Percentiles rank a stretch among this genome's conserved stretches.
phyloP scores from a whole-genome alignment of 768 basidiomycete species.

The Aureoboletus auriporus region DNA sequence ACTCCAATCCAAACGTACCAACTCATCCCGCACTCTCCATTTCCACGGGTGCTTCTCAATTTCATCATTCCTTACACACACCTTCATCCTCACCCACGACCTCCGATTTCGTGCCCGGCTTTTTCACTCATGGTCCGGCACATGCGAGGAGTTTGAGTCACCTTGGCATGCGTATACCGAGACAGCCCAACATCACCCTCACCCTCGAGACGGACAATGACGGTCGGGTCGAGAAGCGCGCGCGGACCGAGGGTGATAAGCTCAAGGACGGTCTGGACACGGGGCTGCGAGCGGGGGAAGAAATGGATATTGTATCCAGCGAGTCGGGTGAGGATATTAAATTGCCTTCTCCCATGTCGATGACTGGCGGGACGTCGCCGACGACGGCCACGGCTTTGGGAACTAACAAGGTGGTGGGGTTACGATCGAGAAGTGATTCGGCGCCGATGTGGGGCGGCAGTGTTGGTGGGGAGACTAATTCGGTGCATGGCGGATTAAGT shows the following conservation, averaged over 20 bases:
- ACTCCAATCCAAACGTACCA: conserved; percentile 2
- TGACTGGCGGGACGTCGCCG: conserved; percentile 10
- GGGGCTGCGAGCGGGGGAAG: conserved; percentile 11
- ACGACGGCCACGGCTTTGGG: conserved; percentile 14
- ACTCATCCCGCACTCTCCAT: conserved; percentile 10
- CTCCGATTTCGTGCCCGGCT: conserved; percentile 14
- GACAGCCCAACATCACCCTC: conserved; percentile 29
- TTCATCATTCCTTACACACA: conserved; percentile 18
- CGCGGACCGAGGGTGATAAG: conserved; percentile 14
- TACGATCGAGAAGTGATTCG: conserved; percentile 24
- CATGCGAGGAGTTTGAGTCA: conserved; percentile 28
- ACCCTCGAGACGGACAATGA: conserved; percentile 23
- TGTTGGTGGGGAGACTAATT: conserved; percentile 11
- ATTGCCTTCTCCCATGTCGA: conserved; percentile 19
- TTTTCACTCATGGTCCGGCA: conserved; percentile 6
- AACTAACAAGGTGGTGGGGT: conserved; percentile 14
- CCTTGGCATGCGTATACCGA: conserved; percentile 17
- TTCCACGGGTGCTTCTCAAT: conserved; percentile 2
- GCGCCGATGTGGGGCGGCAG: conserved; percentile 21
- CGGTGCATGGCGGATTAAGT: conserved; percentile 21
- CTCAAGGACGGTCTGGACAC: conserved; percentile 3
- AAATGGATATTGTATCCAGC: conserved; percentile 23
- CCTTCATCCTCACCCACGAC: conserved; percentile 28
- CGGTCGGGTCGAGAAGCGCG: conserved; percentile 23
- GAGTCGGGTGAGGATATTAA: conserved; percentile 15